Percentiles rank a stretch among this genome's conserved stretches.
Conservation (phyloP, 225 moss, liverwort and hornwort genomes). For the Rhytidiadelphus loreus region DNA sequence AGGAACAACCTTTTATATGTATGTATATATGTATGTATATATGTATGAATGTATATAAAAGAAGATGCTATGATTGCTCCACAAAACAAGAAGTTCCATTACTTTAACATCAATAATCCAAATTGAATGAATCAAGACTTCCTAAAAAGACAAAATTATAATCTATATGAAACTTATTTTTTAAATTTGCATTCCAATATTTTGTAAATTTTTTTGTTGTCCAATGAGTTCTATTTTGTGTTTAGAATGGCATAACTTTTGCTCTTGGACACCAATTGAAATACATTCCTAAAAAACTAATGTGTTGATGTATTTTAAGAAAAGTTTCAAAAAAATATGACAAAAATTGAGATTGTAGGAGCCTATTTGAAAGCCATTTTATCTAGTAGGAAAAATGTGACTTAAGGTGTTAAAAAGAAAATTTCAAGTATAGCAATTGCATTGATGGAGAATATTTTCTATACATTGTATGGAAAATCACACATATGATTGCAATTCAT, state of each 20-base stretch:
- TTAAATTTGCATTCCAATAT: too few species aligned
- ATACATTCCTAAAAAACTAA: neutral
- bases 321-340: too few species aligned
- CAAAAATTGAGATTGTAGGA: neutral
- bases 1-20: too few species aligned
- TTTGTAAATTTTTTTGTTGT: neutral
- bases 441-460: neutral
- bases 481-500: neutral
- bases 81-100: neutral
- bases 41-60: too few species aligned
- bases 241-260: neutral
- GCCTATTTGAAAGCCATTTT: too few species aligned
- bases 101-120: neutral
- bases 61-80: neutral
- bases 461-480: neutral
- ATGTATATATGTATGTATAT: too few species aligned
- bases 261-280: fast-evolving
- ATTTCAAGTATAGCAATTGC: neutral
- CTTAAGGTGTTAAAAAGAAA: neutral
- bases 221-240: neutral
- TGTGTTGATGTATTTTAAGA: too few species aligned
- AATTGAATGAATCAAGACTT: neutral
- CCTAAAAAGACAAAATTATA: neutral
- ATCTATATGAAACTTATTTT: neutral
- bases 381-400: neutral